phyloP scores from a whole-genome alignment of 2,329 filamentous ascomycete genomes.

The Botrytis aclada region DNA sequence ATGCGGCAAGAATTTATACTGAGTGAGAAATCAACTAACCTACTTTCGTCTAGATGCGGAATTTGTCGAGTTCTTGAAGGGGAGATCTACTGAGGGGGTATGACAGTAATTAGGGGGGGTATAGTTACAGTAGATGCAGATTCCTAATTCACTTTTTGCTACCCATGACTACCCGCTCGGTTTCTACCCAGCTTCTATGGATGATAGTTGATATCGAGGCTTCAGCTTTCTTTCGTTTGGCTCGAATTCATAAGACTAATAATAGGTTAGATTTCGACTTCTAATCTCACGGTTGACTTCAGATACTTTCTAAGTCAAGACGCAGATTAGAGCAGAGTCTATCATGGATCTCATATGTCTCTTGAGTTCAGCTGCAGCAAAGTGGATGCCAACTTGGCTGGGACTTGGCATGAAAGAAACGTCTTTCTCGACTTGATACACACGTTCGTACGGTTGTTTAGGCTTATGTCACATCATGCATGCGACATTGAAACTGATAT shows the following conservation, averaged over 20 bases:
- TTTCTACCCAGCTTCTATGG: neutral
- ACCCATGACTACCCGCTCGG: too few species aligned
- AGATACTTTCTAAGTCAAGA: neutral
- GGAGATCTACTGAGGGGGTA: slow-evolving; percentile 22
- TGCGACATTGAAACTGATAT: neutral
- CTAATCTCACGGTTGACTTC: neutral
- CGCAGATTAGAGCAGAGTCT: neutral
- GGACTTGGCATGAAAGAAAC: neutral
- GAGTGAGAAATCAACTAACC: neutral
- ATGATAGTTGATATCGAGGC: neutral
- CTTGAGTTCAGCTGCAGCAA: neutral
- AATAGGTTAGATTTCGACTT: neutral
- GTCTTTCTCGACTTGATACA: neutral
- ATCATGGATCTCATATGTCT: too few species aligned
- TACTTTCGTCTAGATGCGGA: slow-evolving; percentile 33
- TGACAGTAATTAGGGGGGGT: slow-evolving; percentile 4
- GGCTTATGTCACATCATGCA: neutral
- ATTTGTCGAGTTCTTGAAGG: slow-evolving; percentile 41
- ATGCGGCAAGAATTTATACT: neutral
- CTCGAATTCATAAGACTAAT: neutral
- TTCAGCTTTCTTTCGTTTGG: neutral
- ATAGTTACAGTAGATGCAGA: neutral
- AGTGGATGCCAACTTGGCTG: too few species aligned
- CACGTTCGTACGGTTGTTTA: neutral
- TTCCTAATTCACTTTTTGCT: neutral